phyloP scores from a whole-genome alignment of 495 filamentous ascomycete genomes.

The Neurospora sp. region DNA sequence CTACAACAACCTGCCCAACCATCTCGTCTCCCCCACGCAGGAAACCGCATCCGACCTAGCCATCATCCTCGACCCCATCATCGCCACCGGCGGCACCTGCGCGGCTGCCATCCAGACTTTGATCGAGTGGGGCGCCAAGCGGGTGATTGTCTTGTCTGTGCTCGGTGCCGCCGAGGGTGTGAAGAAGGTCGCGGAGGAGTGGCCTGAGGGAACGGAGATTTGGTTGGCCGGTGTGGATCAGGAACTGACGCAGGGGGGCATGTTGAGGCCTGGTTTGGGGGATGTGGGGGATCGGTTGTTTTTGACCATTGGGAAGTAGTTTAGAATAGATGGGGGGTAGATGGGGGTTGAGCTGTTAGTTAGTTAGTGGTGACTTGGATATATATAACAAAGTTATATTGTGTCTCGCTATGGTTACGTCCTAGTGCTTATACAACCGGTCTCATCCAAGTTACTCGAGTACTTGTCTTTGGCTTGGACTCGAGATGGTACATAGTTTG shows the following conservation, averaged over 20 bases:
- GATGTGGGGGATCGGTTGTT: constrained; percentile 92
- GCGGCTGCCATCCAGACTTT: constrained; percentile 84
- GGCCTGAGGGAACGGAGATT: constrained; percentile 65
- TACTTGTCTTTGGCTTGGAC: too few species aligned
- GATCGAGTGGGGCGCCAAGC: constrained; percentile 79
- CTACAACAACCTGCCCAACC: constrained; percentile 93
- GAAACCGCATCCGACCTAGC: constrained; percentile 44
- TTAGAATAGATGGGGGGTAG: neutral
- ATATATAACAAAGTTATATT: too few species aligned
- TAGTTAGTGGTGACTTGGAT: too few species aligned
- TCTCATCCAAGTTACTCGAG: too few species aligned
- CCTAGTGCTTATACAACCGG: too few species aligned
- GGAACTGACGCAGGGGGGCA: constrained; percentile 61
- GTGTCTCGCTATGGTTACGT: too few species aligned
- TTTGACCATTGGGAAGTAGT: constrained; percentile 82
- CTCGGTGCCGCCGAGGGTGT: constrained; percentile 62
- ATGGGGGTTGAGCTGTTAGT: too few species aligned
- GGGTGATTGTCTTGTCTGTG: constrained; percentile 69
- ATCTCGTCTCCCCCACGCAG: constrained; percentile 20
- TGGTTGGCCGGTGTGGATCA: constrained; percentile 76
- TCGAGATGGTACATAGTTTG: too few species aligned
- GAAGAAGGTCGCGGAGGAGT: constrained; percentile 56
- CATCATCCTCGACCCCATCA: constrained; percentile 82
- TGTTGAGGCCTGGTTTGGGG: constrained; percentile 85
- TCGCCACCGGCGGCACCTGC: constrained; percentile 86